Evolutionary conservation across 768 basidiomycete species (phyloP), one percentile per base, ranked within the genome.

Genomic region (Termitomyces sp.): DNA sequence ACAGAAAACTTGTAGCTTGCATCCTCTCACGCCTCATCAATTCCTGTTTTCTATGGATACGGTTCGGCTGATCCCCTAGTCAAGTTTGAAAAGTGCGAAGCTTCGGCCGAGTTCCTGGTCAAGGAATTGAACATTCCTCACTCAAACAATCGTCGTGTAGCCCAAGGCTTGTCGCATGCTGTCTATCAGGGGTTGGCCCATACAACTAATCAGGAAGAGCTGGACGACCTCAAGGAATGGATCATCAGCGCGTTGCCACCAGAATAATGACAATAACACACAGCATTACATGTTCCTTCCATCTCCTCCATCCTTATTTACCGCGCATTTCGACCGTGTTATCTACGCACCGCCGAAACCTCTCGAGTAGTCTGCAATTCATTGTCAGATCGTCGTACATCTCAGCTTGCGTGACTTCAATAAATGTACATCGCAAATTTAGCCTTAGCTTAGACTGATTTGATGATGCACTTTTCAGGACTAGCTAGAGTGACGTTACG

Each of bases 11-110:
- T 44, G 20, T 52, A 92, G 89, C 83, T 90, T 79, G 69, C 78
- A 44, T 80, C 82, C 16, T 72, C 79, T 10, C 76, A 86, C 63
- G 83, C 86, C 18, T 72, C 78, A 46, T 77, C 79, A 4, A 77
- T 84, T 22, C 90, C 93, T 1, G 77, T 95, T 29, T 95, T 96
- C 72, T 90, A 90, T 85, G 94, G 89, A 13, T 90, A 94, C 61
- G 94, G 94, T 24, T 80, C 76, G 6, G 76, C 69, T 16, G 94
- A 98, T 72, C 85, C 82, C 7, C 76, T 96, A 24, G 87, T 97
- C 54, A 78, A 77, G 57, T 77, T 76, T 63, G 61, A 77, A 27
- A 76, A 84, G 50, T 83, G 83, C 24, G 68, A 77, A 54, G 69
- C 70, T 49, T 88, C 90, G 8, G 72, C 79, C 37, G 78, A 84